These are phyloP conservation scores for Lactarius trivialis DNA, from an alignment of 768 basidiomycete genomes.

Conservation along the genomic window DNA sequence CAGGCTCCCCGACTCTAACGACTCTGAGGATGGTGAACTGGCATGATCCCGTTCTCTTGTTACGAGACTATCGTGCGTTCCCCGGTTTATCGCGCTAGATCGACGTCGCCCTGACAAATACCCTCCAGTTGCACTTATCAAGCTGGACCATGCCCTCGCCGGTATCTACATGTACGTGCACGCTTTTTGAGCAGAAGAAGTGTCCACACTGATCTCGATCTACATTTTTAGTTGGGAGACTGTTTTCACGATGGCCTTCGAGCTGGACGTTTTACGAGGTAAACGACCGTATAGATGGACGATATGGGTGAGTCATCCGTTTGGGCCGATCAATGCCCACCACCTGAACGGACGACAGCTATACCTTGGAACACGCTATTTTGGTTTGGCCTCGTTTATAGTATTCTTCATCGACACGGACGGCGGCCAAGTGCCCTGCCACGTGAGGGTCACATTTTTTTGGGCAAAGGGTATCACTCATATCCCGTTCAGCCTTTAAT, in stretches of 20 bases:
- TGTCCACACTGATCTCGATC: neutral
- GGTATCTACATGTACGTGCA: neutral
- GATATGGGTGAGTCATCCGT: neutral
- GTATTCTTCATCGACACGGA: neutral
- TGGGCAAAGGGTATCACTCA: neutral
- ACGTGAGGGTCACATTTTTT: neutral
- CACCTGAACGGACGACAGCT: neutral
- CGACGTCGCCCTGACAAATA: neutral
- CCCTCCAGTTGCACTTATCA: neutral
- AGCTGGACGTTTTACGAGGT: constrained; percentile 1
- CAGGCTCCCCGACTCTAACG: neutral
- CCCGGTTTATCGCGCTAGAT: neutral
- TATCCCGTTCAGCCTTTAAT: neutral
- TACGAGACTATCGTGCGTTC: constrained; percentile 3
- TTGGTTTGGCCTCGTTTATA: neutral
- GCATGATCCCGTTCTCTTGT: neutral
- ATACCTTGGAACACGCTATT: constrained; percentile 14
- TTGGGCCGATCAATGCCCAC: neutral
- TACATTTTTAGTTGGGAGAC: neutral
- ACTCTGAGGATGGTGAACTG: constrained; percentile 12
- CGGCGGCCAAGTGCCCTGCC: neutral
- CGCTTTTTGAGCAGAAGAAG: neutral
- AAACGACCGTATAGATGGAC: constrained; percentile 8
- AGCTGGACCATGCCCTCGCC: neutral
- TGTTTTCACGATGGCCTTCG: neutral